A percentile compares a stretch with the other conserved stretches of the same genome.
These are phyloP conservation scores for Epichloe hybrida DNA, from an alignment of 2,329 filamentous ascomycete species.

Conservation along the genomic window DNA sequence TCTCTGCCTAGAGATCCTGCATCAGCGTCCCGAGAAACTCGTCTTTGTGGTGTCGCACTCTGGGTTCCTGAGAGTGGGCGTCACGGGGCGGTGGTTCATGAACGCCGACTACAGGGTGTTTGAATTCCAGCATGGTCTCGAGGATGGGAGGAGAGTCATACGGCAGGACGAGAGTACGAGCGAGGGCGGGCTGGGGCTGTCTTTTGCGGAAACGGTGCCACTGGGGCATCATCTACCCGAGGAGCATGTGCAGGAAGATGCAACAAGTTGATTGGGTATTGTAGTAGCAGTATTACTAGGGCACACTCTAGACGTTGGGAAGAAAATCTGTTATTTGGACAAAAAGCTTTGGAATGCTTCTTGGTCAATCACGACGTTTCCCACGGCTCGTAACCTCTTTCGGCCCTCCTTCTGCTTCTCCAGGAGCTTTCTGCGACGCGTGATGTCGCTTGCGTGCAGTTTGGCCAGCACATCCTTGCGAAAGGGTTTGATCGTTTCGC, in stretches of 20 bases:
- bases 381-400: constrained; percentile 71
- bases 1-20: constrained; percentile 34
- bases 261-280: not conserved
- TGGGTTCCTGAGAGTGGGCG: constrained; percentile 44
- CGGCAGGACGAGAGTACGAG: constrained; percentile 31
- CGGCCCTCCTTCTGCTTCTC: constrained; percentile 95
- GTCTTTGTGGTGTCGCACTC: constrained; percentile 54
- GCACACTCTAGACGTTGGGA: not conserved
- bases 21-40: constrained; percentile 42
- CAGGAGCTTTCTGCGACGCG: constrained; percentile 68
- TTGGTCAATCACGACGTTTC: constrained; percentile 93
- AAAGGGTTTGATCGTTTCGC: constrained; percentile 93
- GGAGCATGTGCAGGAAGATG: not conserved
- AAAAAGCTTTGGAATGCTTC: constrained; percentile 91
- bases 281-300: not conserved
- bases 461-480: constrained; percentile 90
- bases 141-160: constrained; percentile 14
- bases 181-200: constrained; percentile 23
- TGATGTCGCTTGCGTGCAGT: constrained; percentile 80
- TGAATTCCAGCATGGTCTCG: constrained; percentile 27
- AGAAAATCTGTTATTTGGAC: constrained; percentile 43
- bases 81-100: constrained; percentile 41
- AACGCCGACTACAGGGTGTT: constrained; percentile 55
- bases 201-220: constrained; percentile 20
- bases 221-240: constrained; percentile 17